A percentile compares a stretch with the other conserved stretches of the same genome.
phyloP scores from a whole-genome alignment of 1,284 basidiomycete genomes.

The Moesziomyces sp. region DNA sequence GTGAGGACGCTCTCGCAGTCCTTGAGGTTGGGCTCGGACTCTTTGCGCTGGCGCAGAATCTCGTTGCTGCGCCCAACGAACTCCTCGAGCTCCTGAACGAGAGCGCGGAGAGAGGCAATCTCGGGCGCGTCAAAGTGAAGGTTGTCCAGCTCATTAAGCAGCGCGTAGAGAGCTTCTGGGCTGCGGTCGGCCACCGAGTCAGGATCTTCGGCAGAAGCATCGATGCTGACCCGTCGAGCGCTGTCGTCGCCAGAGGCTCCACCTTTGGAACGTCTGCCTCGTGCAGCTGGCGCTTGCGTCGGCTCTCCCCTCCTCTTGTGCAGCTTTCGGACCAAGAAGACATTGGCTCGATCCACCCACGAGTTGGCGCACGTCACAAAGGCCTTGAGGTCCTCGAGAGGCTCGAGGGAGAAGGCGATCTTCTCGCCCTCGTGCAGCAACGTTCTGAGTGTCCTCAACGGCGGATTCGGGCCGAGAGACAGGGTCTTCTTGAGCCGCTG shows the following conservation, averaged over 20 bases:
- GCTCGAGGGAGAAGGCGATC: conserved; percentile 79
- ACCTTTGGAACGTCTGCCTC: conserved; percentile 70
- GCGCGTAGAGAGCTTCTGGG: conserved; percentile 62
- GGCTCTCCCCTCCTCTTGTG: conserved; percentile 47
- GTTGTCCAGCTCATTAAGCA: conserved; percentile 77
- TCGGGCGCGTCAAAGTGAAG: conserved; percentile 84
- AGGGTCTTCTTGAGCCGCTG: conserved; percentile 78
- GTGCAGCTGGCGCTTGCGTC: conserved; percentile 76
- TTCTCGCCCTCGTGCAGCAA: conserved; percentile 86
- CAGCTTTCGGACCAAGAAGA: conserved; percentile 71
- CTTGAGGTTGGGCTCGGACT: conserved; percentile 70
- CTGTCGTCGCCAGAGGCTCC: conserved; percentile 25
- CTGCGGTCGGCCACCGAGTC: conserved; percentile 38
- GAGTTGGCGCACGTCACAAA: conserved; percentile 83
- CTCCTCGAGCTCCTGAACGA: conserved; percentile 77
- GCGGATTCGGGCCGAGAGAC: conserved; percentile 73
- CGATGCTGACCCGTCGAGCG: conserved; percentile 17
- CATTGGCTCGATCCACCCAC: conserved; percentile 78
- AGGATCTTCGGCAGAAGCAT: conserved; percentile 25
- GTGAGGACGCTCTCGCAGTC: conserved; percentile 77
- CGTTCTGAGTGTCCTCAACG: conserved; percentile 79
- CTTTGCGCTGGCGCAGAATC: conserved; percentile 25
- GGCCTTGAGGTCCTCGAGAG: conserved; percentile 78
- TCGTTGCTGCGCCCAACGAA: conserved; percentile 73
- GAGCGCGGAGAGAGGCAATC: conserved; percentile 73